Evolutionary conservation across 805 yeast genomes (phyloP).

Genomic region (Myxozyma melibiosi): DNA sequence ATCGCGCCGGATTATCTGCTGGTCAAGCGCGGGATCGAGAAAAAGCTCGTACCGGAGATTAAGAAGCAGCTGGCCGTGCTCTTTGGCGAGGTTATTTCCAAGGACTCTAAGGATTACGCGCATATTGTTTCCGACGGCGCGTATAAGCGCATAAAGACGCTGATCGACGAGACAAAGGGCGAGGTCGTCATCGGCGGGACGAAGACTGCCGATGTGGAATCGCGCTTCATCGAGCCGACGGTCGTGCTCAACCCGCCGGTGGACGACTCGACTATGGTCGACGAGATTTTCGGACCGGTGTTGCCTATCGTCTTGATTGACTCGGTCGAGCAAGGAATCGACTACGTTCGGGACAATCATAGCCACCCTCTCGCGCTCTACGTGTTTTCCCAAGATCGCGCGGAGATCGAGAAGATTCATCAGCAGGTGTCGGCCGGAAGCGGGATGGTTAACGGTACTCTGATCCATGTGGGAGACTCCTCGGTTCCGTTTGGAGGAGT

Average conservation of each 20-base stretch:
- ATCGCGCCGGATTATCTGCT: constrained; percentile 79
- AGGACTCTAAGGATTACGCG: constrained; percentile 49
- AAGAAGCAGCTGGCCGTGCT: constrained; percentile 49
- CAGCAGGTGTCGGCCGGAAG: constrained; percentile 70
- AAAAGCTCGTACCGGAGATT: constrained; percentile 51
- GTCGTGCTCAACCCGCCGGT: constrained; percentile 63
- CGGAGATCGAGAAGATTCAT: constrained; percentile 54
- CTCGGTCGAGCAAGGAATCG: constrained; percentile 50
- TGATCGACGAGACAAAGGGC: constrained; percentile 45
- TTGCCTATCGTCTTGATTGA: constrained; percentile 68
- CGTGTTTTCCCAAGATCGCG: constrained; percentile 55
- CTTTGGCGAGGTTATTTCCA: constrained; percentile 47
- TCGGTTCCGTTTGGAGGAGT: constrained; percentile 90
- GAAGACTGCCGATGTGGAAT: constrained; percentile 36
- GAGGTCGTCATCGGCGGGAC: constrained; percentile 38
- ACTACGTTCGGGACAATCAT: constrained; percentile 45
- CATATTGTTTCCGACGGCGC: constrained; percentile 64
- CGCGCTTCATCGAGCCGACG: constrained; percentile 70
- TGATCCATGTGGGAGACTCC: constrained; percentile 68
- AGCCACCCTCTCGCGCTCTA: constrained; percentile 85
- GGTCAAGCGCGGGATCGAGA: constrained; percentile 47
- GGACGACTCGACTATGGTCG: constrained; percentile 71
- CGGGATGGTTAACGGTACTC: constrained; percentile 65
- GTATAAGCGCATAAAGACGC: constrained; percentile 50
- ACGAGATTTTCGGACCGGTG: constrained; percentile 84